Evolutionary conservation across 129 eudicot genomes (phyloP).

Genomic region (Rutidosis leptorrhynchoides): DNA sequence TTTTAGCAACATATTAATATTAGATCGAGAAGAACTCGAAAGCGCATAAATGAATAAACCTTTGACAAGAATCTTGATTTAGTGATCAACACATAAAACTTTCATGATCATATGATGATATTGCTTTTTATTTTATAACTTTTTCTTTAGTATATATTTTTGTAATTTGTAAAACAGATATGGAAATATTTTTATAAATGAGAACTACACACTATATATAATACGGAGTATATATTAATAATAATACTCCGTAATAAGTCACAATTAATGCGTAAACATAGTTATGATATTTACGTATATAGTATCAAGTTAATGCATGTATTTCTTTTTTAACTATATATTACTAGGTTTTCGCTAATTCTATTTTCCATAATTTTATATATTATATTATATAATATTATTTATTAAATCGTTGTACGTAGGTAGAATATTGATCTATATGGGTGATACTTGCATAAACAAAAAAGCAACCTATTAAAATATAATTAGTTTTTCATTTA

Average conservation of each 20-base stretch:
- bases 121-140: slow-evolving; percentile 16
- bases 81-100: slow-evolving; percentile 28
- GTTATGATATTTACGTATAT: no score
- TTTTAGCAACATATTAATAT: slow-evolving; percentile 23
- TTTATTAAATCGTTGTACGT: no score
- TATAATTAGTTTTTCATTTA: no score
- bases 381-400: no score
- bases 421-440: slow-evolving; percentile 17
- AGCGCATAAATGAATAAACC: slow-evolving; percentile 34
- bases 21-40: slow-evolving; percentile 28
- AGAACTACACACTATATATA: background rate
- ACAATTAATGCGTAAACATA: no score
- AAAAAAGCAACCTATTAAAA: slow-evolving; percentile 37
- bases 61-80: slow-evolving; percentile 41
- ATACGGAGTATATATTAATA: no score
- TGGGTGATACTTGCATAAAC: slow-evolving; percentile 39
- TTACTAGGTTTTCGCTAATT: background rate
- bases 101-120: slow-evolving; percentile 23
- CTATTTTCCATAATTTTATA: background rate
- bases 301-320: background rate
- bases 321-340: background rate
- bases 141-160: slow-evolving; percentile 12
- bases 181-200: background rate
- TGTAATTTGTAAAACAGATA: slow-evolving; percentile 13
- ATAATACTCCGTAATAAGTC: no score